A percentile compares a stretch with the other conserved stretches of the same genome.
phyloP scores from a whole-genome alignment of 805 yeast genomes.

The Pichia heedii region DNA sequence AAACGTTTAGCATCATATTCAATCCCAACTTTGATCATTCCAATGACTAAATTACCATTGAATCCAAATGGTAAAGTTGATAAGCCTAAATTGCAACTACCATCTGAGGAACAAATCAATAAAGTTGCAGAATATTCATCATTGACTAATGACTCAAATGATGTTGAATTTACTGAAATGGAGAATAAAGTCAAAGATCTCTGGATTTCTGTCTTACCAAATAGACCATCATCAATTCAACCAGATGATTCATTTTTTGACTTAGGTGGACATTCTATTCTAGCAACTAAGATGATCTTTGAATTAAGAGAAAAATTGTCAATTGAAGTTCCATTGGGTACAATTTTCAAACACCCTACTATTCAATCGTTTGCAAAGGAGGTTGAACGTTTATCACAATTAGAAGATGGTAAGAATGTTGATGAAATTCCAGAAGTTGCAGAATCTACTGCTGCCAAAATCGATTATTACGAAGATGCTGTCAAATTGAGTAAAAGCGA shows the following conservation, averaged over 20 bases:
- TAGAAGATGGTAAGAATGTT: conserved; percentile 37
- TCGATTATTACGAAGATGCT: conserved; percentile 71
- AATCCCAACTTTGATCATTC: conserved; percentile 85
- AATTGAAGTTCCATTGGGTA: conserved; percentile 81
- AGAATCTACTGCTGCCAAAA: conserved; percentile 20
- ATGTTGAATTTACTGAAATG: conserved; percentile 47
- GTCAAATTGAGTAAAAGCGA: conserved; percentile 32
- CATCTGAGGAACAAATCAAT: conserved; percentile 77
- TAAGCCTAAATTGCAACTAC: conserved; percentile 94
- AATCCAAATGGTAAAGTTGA: conserved; percentile 98
- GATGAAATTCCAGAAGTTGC: conserved; percentile 24
- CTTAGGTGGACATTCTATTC: conserved; percentile 94
- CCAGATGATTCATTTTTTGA: conserved; percentile 90
- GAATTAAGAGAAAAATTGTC: conserved; percentile 71
- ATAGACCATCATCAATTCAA: conserved; percentile 66
- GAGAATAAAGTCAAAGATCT: conserved; percentile 68
- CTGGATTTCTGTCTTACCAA: conserved; percentile 83
- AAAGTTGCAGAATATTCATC: conserved; percentile 53
- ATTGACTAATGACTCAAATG: conserved; percentile 30
- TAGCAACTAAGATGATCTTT: conserved; percentile 95
- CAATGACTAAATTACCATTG: conserved; percentile 76
- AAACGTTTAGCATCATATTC: conserved; percentile 89
- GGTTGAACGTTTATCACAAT: conserved; percentile 48
- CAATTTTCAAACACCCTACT: conserved; percentile 85
- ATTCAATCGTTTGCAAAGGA: conserved; percentile 68